phyloP scores from a whole-genome alignment of 768 basidiomycete species.

The Lanmaoa pseudosensibilis region DNA sequence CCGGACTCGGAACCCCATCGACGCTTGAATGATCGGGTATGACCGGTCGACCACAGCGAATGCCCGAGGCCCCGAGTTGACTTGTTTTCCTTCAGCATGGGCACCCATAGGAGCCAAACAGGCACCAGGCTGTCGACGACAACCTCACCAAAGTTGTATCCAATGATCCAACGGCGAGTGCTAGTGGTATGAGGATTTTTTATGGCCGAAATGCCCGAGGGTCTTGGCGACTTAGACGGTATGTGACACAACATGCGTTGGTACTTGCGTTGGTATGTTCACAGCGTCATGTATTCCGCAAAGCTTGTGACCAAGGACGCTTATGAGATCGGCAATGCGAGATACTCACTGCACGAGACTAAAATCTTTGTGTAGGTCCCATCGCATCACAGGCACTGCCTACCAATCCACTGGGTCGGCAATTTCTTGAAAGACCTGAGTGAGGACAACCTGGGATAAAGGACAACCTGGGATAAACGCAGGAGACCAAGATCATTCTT shows the following conservation, averaged over 20 bases:
- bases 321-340: neutral
- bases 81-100: neutral
- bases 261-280: neutral
- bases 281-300: neutral
- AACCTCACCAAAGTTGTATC: neutral
- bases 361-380: neutral
- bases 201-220: neutral
- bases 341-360: neutral
- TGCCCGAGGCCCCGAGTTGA: too few relatives aligned
- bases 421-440: neutral
- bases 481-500: neutral
- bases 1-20: neutral
- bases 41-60: too few relatives aligned
- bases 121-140: neutral
- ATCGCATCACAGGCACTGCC: neutral
- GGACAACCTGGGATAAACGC: neutral
- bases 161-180: neutral
- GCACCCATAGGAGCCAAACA: neutral
- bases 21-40: neutral
- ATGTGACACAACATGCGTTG: neutral
- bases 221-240: neutral
- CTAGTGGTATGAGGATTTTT: neutral
- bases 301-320: neutral
- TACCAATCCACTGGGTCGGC: neutral
- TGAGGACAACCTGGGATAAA: too few relatives aligned